Conservation (phyloP, 495 filamentous ascomycete genomes). For the Lophiotrema nucula region DNA sequence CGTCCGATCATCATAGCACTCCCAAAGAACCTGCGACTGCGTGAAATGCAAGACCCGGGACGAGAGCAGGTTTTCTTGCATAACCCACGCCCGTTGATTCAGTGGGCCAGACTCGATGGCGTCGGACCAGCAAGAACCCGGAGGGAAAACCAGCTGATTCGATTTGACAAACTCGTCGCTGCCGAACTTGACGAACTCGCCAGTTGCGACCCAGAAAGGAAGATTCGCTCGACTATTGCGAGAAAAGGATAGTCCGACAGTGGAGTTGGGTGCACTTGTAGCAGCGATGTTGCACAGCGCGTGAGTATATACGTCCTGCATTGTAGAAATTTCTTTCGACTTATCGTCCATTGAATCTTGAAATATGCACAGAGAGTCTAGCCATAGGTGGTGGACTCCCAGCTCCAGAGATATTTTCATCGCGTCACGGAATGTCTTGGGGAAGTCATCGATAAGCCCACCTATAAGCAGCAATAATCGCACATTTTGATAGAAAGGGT, state of each 20-base stretch:
- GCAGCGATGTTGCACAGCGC: not conserved
- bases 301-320: not conserved
- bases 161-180: not conserved
- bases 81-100: not conserved
- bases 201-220: not conserved
- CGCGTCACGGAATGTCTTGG: slow-evolving; percentile 2
- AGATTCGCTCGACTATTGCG: not conserved
- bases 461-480: not conserved
- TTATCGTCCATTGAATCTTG: not conserved
- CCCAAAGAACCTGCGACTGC: not conserved
- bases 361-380: slow-evolving; percentile 3
- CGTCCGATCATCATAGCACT: not conserved
- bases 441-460: not conserved
- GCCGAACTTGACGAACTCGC: not conserved
- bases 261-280: not conserved
- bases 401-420: not conserved
- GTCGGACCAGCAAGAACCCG: not conserved
- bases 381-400: not conserved
- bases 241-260: not conserved
- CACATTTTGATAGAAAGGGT: not conserved
- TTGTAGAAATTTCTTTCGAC: not conserved
- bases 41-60: not conserved
- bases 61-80: not conserved
- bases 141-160: not conserved
- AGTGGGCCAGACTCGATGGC: not conserved